Evolutionary conservation across 2,329 filamentous ascomycete genomes (phyloP), one percentile per base, ranked within the genome.

Genomic region (Thermoascus crustaceus): DNA sequence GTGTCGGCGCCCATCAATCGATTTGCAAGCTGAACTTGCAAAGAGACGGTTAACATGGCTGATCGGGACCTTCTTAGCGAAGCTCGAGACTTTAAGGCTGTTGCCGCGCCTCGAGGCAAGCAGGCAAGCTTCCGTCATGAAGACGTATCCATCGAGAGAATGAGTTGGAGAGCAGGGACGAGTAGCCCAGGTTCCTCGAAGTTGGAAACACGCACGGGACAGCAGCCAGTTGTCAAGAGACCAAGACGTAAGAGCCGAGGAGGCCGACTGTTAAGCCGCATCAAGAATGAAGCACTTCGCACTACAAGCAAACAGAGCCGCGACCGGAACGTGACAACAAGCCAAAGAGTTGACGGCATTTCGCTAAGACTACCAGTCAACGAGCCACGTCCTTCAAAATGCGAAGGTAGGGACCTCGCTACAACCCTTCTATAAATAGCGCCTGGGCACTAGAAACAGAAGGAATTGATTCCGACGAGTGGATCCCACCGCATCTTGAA

Each of bases 31-130:
- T 69, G 42, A 51, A 68, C 64, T 61, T 64, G 60, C 53, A 64
- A 66, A 68, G 69, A 73, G 74, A 73, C 71, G 71, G 78, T 72
- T 82, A 61, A 81, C 75, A 68, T 73, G 75, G 72, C 69, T 75
- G 76, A 73, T 75, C 74, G 57, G 63, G 70, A 71, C 66, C 59
- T 50, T 60, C 54, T 35, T 35, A 31, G 45, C 37, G 59, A 65
- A 67, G 71, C 64, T 56, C 57, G 66, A 62, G 64, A 68, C 65
- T 39, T 40, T 70, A n/a, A n/a, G 69, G 71, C 63, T 59, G 58
- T 38, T 72, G 65, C 69, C 70, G 58, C 63, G 69, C 69, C 65
- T 66, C 58, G 60, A 68, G 67, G 67, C 63, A 60, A 55, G 54
- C 61, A 54, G 61, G 59, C 57, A 51, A 58, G 54, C 55, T 54